Base-by-base conservation (phyloP, 1,284 basidiomycete genomes). In the Fomitopsis betulina region DNA sequence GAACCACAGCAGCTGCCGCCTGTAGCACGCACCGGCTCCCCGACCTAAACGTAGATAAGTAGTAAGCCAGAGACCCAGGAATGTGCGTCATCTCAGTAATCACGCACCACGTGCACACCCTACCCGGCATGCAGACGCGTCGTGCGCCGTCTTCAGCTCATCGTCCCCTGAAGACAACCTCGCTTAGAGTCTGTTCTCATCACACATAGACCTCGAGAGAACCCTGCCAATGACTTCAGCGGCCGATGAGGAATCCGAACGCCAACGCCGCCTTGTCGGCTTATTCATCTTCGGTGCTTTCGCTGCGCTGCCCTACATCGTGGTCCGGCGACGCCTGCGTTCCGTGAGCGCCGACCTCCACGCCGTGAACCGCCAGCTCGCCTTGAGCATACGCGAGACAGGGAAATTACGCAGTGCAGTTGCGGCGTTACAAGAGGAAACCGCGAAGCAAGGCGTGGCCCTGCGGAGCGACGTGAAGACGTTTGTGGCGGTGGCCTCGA, bases 381-480 rank as follows among this genome's bases (percentile, higher is more conserved):
- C 17, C 32, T 4, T n/a, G 13, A 21, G n/a, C 9, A 9, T 10
- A 8, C 49, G 49, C 32, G 49, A 33, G 49, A 51, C 19, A 3
- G 49, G 7, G 0, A 35, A 35, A 32, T 7, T 37, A 8, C 49
- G 49, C 17, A 13, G 19, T 6, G 23, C 30, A 6, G 2, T 51
- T 17, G 49, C 19, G 30, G 19, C 15, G 49, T 8, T 47, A 15
- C 45, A 30, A 27, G 45, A 27, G 25, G 5, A 30, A 25, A 47
- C 27, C 7, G 45, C 25, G 19, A 47, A 27, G 45, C 25, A 47
- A 23, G 23, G 15, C 25, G 25, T 10, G 13, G 25, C 45, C 10
- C 65, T 83, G 37, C 75, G 75, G 57, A 72, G 64, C 43, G 74
- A 73, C 54, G 60, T 80, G 56, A 69, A 72, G 54, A 62, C 61